These are phyloP conservation scores for Cyphellophora europaea DNA, from an alignment of 2,329 filamentous ascomycete genomes.

Conservation along the genomic window DNA sequence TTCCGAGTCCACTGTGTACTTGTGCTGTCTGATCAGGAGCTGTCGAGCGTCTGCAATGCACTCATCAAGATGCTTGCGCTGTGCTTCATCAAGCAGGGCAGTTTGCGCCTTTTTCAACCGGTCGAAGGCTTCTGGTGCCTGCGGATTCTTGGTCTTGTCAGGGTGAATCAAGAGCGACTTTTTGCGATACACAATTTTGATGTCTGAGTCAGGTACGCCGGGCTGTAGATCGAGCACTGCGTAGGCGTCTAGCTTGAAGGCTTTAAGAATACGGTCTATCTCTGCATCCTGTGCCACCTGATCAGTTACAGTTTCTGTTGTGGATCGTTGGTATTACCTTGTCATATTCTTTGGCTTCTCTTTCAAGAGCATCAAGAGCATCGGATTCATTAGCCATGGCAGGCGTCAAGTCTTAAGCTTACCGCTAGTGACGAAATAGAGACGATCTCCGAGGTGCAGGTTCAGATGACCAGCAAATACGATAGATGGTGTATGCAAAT, in stretches of 20 bases:
- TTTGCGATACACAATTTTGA: conserved; percentile 87
- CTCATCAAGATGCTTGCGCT: conserved; percentile 78
- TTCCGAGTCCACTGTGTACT: conserved; percentile 86
- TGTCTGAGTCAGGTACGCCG: conserved; percentile 89
- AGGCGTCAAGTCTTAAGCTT: conserved; percentile 16
- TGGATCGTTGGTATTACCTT: no score
- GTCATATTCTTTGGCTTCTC: conserved; percentile 80
- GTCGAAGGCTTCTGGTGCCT: conserved; percentile 91
- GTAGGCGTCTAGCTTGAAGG: conserved; percentile 81
- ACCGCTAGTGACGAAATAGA: no score
- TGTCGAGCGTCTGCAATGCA: conserved; percentile 92
- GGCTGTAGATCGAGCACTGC: conserved; percentile 92
- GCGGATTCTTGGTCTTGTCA: conserved; percentile 88
- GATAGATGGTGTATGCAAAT: no score
- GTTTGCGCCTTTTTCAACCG: conserved; percentile 90
- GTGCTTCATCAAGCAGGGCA: conserved; percentile 87
- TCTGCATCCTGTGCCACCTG: conserved; percentile 89
- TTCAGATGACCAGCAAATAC: no score
- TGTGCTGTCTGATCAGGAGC: conserved; percentile 87
- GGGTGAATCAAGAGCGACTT: conserved; percentile 99
- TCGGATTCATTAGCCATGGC: conserved; percentile 57
- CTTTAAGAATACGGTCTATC: conserved; percentile 86
- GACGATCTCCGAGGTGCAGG: no score
- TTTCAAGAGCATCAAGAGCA: conserved; percentile 70
- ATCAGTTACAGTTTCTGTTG: no score